Evolutionary conservation across 805 yeast genomes (phyloP).

Genomic region (Jamesozyma rosinii): DNA sequence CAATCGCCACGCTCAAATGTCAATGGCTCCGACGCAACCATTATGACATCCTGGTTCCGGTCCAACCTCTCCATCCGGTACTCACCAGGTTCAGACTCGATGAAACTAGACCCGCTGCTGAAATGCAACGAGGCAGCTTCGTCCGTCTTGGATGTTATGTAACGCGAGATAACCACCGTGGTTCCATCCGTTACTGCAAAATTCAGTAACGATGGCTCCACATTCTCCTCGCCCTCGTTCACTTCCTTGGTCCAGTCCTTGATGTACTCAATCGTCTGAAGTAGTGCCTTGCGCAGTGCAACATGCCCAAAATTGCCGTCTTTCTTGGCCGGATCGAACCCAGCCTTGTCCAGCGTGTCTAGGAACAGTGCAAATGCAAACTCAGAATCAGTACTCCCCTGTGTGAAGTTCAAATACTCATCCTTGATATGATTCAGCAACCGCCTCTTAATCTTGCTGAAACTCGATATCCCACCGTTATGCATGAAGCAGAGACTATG

Average conservation of each 20-base stretch:
- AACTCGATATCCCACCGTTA: slow-evolving; percentile 81
- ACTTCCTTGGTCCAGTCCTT: slow-evolving; percentile 71
- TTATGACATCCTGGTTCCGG: slow-evolving; percentile 86
- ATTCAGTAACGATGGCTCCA: slow-evolving; percentile 77
- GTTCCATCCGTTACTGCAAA: slow-evolving; percentile 94
- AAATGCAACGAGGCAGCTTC: slow-evolving; percentile 96
- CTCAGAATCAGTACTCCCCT: slow-evolving; percentile 94
- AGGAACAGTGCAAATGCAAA: slow-evolving; percentile 85
- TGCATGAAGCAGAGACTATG: slow-evolving; percentile 93
- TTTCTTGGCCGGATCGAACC: slow-evolving; percentile 53
- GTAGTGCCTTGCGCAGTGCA: slow-evolving; percentile 56
- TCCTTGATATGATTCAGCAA: slow-evolving; percentile 68
- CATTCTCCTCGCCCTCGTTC: slow-evolving; percentile 14
- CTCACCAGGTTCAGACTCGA: slow-evolving; percentile 84
- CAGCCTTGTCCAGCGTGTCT: slow-evolving; percentile 66
- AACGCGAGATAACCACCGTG: slow-evolving; percentile 76
- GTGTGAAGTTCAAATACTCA: slow-evolving; percentile 67
- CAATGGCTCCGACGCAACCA: slow-evolving; percentile 93
- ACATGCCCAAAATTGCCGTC: slow-evolving; percentile 44
- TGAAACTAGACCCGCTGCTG: slow-evolving; percentile 84
- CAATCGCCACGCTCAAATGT: slow-evolving; percentile 96
- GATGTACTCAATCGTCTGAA: slow-evolving; percentile 63
- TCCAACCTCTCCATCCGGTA: slow-evolving; percentile 91
- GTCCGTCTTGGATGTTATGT: slow-evolving; percentile 79
- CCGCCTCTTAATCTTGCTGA: slow-evolving; percentile 60